Base-by-base conservation (phyloP, 768 basidiomycete genomes). In the Cyathus striatus region DNA sequence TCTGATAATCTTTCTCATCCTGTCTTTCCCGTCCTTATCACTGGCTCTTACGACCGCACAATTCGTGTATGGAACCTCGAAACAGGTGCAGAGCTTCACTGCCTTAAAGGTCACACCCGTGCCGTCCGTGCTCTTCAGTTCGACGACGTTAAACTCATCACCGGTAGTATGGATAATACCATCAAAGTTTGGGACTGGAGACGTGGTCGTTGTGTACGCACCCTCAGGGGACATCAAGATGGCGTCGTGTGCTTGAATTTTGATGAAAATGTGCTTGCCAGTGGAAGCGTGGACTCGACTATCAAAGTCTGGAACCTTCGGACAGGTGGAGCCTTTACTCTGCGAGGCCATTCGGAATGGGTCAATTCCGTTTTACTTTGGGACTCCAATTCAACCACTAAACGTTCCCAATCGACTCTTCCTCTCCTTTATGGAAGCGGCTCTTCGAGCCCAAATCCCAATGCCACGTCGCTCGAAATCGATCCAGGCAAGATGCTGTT, bases 121-220 rank as follows among this genome's bases (percentile, higher is more conserved):
- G 92, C 86, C n/a, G 80, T 99, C 20, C 76, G 93, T 2, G 83
- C 91, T 0, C 71, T 98, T 42, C 96, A 98, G 65, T 99, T 99
- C 52, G 96, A 99, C 61, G 86, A 90, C 48, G 86, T 79, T 45
- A 94, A 96, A 63, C 73, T 98, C 40, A 91, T 99, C 57, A 98
- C 96, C 0, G 96, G 86, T 6, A 88, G 86, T 49, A 95, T 98
- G 94, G 96, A 99, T 58, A 79, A 81, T 51, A 95, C 92, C 0
- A 80, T 99, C 57, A 86, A 89, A 44, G 86, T 99, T 32, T 99
- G 93, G 93, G 85, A 95, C 55, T 97, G 93, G 94, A 74, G 92
- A 41, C 79, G 81, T 22, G 93, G 93, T 21, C 78, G 81, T 50
- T 93, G 90, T 56, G 82, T 95, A 42, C 76, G 91, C 45, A 92